Evolutionary conservation across 441 rosid species (phyloP), one percentile per base, ranked within the genome.

Genomic region (Erodium chrysanthum): DNA sequence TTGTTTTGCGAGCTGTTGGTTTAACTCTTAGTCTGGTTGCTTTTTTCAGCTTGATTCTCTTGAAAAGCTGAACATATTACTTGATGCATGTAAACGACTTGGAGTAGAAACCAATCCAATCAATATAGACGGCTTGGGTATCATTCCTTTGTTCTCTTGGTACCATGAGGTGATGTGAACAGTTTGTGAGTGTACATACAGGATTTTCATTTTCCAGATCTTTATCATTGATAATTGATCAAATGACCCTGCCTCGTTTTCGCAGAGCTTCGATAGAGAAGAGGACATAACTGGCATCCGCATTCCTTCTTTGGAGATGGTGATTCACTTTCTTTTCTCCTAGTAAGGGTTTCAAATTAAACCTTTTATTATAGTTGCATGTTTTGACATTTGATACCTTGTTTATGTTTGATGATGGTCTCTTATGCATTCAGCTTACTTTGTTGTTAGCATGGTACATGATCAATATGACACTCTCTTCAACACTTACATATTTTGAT

Each of bases 101-200:
- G 88, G 87, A 67, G 82, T 87, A 66, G 84, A 80, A 77, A 83
- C 83, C 31, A 67, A 74, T 71, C 88, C 90, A 1, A 14, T 69
- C 61, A 74, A 27, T 40, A 63, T 81, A 15, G 74, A 75, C 70
- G 80, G 78, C 52, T 64, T 87, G 75, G 90, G 92, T 27, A 84
- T 87, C 75, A 69, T 84, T 75, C 92, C 90, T 58, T 59, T 85
- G 60, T 81, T 75, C 78, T 87, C 90, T 69, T 85, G 90, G 90
- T 85, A 87, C 72, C 90, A 87, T 71, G 85, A 85, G 88, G 92
- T 87, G 72, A 76, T 61, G 59, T 52, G 23, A 17, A 25, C 29
- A 25, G 29, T 25, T 25, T 25, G 29, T 25, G 29, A 25, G 29
- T 25, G 29, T 25, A 25, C 29, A 25, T 25, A 25, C 29, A 25